A percentile compares a stretch with the other conserved stretches of the same genome.
These are phyloP conservation scores for Schwanniomyces yamadae DNA, from an alignment of 805 yeast genomes.

Conservation along the genomic window DNA sequence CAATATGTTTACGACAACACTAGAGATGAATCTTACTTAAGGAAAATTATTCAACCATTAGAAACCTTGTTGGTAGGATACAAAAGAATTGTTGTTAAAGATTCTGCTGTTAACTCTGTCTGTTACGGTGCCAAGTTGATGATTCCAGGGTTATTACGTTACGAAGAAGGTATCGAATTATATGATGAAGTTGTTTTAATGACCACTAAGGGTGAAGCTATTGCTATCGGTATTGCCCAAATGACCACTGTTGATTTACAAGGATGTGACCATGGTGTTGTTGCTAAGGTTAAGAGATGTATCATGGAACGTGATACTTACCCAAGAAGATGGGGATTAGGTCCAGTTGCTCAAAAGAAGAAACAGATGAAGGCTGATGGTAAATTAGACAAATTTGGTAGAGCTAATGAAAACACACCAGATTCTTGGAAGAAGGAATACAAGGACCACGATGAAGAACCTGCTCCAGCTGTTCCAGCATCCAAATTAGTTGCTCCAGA, in stretches of 20 bases:
- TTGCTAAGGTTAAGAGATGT: conserved; percentile 98
- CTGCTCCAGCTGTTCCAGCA: conserved; percentile 60
- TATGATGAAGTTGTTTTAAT: conserved; percentile 97
- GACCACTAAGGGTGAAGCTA: conserved; percentile 99
- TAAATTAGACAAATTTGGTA: conserved; percentile 93
- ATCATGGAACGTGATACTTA: conserved; percentile 99
- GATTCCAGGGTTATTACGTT: conserved; percentile 97
- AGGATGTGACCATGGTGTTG: conserved; percentile 97
- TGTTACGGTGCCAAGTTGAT: conserved; percentile 98
- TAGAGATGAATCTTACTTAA: conserved; percentile 91
- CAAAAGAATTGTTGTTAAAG: conserved; percentile 91
- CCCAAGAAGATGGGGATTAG: conserved; percentile 99
- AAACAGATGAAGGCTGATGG: conserved; percentile 97
- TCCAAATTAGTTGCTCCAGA: conserved; percentile 49
- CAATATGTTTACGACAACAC: conserved; percentile 98
- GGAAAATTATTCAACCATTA: conserved; percentile 91
- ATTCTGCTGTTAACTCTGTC: conserved; percentile 95
- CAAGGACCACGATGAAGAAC: conserved; percentile 62
- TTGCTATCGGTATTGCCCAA: conserved; percentile 97
- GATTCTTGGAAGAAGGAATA: conserved; percentile 85
- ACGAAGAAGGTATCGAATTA: conserved; percentile 95
- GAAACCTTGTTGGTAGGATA: conserved; percentile 92
- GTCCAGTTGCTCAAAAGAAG: conserved; percentile 98
- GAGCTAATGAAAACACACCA: conserved; percentile 92
- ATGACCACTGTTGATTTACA: conserved; percentile 98